Conservation (phyloP, 495 filamentous ascomycete genomes). For the Xylaria longipes region DNA sequence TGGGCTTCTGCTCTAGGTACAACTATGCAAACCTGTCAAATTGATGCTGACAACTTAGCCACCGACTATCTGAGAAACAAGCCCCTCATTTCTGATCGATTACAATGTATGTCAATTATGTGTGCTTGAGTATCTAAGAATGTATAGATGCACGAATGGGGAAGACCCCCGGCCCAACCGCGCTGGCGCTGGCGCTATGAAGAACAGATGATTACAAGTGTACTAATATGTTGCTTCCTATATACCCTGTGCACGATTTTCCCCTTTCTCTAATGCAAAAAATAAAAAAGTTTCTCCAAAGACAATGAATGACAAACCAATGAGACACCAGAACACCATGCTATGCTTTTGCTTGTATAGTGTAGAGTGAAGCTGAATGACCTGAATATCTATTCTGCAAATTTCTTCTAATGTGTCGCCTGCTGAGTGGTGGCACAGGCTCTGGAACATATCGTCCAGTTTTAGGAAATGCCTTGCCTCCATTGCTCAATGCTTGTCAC, state of each 20-base stretch:
- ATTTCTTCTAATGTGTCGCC: background rate
- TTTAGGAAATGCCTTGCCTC: conserved; percentile 74
- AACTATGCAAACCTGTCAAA: no score
- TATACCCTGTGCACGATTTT: background rate
- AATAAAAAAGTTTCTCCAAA: background rate
- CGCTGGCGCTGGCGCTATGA: background rate
- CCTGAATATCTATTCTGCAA: background rate
- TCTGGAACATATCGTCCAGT: background rate
- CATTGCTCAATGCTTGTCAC: conserved; percentile 87
- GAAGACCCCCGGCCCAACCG: background rate
- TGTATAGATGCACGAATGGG: conserved; percentile 8
- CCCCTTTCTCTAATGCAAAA: conserved; percentile 19
- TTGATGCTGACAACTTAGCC: background rate
- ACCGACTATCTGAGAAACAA: background rate
- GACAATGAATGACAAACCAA: conserved; percentile 7
- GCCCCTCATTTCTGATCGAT: background rate
- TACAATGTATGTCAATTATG: conserved; percentile 16
- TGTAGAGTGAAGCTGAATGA: conserved; percentile 2
- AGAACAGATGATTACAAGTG: conserved; percentile 26
- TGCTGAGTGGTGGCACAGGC: background rate
- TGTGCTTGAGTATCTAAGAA: conserved; percentile 1
- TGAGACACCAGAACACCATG: conserved; percentile 14
- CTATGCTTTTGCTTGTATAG: conserved; percentile 26
- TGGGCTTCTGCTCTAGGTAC: no score
- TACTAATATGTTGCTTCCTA: conserved; percentile 12